Evolutionary conservation across 441 rosid species (phyloP).

Genomic region (Codiaeum variegatum): DNA sequence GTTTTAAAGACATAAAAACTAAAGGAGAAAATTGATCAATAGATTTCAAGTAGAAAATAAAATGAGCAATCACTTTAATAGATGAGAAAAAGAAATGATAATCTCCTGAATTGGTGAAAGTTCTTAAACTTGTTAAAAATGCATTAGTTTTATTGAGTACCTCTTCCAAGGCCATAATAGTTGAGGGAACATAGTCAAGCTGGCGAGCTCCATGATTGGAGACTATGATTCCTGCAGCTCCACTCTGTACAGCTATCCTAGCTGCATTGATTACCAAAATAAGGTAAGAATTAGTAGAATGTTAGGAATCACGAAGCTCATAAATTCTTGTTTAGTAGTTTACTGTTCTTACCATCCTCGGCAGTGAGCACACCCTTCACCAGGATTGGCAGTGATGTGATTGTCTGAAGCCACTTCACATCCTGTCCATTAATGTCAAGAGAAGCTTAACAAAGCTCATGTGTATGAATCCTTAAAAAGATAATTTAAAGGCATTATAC

Average conservation of each 20-base stretch:
- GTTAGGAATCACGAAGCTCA: neutral
- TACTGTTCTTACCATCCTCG: constrained; percentile 61
- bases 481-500: constrained; percentile 25
- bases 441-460: neutral
- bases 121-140: neutral
- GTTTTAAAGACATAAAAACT: neutral
- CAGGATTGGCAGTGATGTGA: constrained; percentile 82
- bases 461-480: neutral
- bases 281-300: neutral
- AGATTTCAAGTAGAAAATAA: neutral
- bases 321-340: neutral
- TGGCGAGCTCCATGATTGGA: constrained; percentile 98
- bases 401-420: constrained; percentile 89
- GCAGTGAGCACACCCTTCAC: constrained; percentile 93
- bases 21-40: neutral
- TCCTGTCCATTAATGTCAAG: constrained; percentile 41
- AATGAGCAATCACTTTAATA: neutral
- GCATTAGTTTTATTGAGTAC: constrained; percentile 28
- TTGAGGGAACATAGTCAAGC: constrained; percentile 89
- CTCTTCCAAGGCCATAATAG: constrained; percentile 90
- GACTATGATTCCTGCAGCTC: constrained; percentile 90
- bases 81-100: neutral
- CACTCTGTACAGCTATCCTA: constrained; percentile 61
- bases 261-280: constrained; percentile 43
- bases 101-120: neutral